Evolutionary conservation across 2,329 filamentous ascomycete genomes (phyloP).

Genomic region (Scopulariopsis brevicaulis): DNA sequence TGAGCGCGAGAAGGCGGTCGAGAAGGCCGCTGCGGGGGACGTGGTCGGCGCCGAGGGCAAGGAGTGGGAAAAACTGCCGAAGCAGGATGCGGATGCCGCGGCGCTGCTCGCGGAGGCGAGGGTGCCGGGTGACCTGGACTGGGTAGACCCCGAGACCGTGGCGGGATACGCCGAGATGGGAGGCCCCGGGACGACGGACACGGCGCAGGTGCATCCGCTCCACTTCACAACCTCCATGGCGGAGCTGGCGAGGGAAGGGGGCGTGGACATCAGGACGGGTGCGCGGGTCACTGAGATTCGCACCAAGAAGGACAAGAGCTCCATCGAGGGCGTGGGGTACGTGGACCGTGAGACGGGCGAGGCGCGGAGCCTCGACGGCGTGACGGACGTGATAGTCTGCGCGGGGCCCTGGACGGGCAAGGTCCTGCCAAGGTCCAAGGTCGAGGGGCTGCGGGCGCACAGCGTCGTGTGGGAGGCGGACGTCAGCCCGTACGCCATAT

Average conservation of each 20-base stretch:
- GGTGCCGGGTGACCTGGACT: constrained; percentile 71
- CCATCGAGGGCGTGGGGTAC: constrained; percentile 51
- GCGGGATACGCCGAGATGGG: constrained; percentile 75
- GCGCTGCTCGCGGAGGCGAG: constrained; percentile 40
- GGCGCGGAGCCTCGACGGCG: constrained; percentile 23
- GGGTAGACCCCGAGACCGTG: constrained; percentile 61
- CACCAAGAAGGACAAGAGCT: constrained; percentile 26
- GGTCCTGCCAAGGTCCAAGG: constrained; percentile 43
- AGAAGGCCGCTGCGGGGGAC: constrained; percentile 7
- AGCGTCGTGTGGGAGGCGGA: constrained; percentile 53
- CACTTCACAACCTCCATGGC: constrained; percentile 84
- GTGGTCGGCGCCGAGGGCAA: constrained; percentile 17
- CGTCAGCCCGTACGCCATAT: constrained; percentile 66
- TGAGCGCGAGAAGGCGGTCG: constrained; percentile 6
- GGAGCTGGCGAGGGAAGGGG: constrained; percentile 57
- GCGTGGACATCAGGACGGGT: constrained; percentile 55
- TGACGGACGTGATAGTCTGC: constrained; percentile 43
- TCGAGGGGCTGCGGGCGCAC: constrained; percentile 50
- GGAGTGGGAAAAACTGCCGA: constrained; percentile 50
- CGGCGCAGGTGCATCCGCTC: constrained; percentile 87
- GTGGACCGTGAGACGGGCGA: constrained; percentile 31
- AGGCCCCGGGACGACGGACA: constrained; percentile 52
- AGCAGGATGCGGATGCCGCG: constrained; percentile 39
- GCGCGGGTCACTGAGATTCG: constrained; percentile 58
- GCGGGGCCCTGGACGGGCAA: constrained; percentile 53